Evolutionary conservation across 2,329 filamentous ascomycete genomes (phyloP), one percentile per base, ranked within the genome.

Genomic region (Hansfordia pulvinata): DNA sequence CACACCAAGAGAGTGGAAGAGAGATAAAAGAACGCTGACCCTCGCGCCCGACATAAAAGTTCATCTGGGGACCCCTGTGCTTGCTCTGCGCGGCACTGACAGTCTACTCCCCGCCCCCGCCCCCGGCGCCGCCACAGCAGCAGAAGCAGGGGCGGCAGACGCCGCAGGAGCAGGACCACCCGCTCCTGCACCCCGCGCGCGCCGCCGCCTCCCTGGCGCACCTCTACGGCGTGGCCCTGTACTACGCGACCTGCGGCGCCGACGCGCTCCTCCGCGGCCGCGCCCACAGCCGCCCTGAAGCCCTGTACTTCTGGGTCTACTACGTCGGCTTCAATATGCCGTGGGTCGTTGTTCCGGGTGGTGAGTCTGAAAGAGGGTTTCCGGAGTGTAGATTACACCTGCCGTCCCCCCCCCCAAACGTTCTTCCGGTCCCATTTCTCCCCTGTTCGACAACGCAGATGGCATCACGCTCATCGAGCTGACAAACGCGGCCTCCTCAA

Each of bases 301-400:
- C 55, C 13, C 42, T 67, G 17, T 77, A 77, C 38, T 73, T 66
- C 38, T 76, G 70, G 70, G 52, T 68, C 11, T 77, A 76, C 38
- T 76, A 71, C 33, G 52, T 69, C 5, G 64, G 62, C 3, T 64
- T 74, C 44, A 77, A 77, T 39, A 42, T 60, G 10, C 67, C 70
- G 1, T 77, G 72, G 72, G 62, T 56, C 1, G 37, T 72, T 2
- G 56, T 75, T 14, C 72, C 72, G 5, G 38, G 53, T 3, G 41
- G 69, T 73, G 39, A 52, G 66, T 60, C 14, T 23, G 6, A 11
- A 11, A 10, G 5, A 7, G n/a, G n/a, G n/a, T n/a, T n/a, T n/a
- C n/a, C n/a, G n/a, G n/a, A n/a, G n/a, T n/a, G n/a, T n/a, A n/a
- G n/a, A n/a, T n/a, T n/a, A n/a, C n/a, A n/a, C n/a, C n/a, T n/a